phyloP scores from a whole-genome alignment of 163 green algal species.

The Chloroidium sp. region DNA sequence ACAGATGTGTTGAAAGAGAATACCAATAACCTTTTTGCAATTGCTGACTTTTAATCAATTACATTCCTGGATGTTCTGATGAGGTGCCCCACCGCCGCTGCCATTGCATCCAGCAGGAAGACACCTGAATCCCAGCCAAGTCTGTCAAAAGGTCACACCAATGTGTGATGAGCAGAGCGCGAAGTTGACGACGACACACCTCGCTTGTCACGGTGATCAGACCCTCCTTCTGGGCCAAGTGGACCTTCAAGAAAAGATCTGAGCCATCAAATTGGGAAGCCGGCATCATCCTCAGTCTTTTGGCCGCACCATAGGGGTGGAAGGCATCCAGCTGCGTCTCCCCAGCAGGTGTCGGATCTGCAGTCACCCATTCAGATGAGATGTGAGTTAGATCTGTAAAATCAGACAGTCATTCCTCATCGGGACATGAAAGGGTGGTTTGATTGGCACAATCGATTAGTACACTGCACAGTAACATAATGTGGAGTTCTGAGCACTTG shows the following conservation, averaged over 20 bases:
- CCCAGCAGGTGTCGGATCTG: slow-evolving; percentile 45
- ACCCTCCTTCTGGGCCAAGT: slow-evolving; percentile 46
- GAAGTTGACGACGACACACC: too few relatives aligned
- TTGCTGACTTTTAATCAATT: too few relatives aligned
- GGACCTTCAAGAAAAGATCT: slow-evolving; percentile 58
- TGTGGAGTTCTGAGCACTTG: too few relatives aligned
- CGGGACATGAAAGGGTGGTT: slow-evolving; percentile 2
- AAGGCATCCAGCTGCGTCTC: slow-evolving; percentile 54
- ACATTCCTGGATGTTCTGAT: too few relatives aligned
- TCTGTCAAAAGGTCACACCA: too few relatives aligned
- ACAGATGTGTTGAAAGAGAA: neutral
- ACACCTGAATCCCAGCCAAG: too few relatives aligned
- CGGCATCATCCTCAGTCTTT: slow-evolving; percentile 63
- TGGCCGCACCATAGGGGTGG: slow-evolving; percentile 56
- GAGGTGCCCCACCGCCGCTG: too few relatives aligned
- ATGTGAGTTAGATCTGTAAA: neutral
- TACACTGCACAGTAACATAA: too few relatives aligned
- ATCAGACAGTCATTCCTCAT: neutral
- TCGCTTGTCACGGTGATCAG: slow-evolving; percentile 38
- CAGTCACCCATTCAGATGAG: neutral
- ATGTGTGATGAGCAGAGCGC: too few relatives aligned
- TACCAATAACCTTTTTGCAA: neutral
- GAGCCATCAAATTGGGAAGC: slow-evolving; percentile 34
- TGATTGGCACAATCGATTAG: slow-evolving; percentile 1
- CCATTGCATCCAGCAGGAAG: too few relatives aligned